Base-by-base conservation (phyloP, 192 early-diverging fungal species). In the Podila epigama region DNA sequence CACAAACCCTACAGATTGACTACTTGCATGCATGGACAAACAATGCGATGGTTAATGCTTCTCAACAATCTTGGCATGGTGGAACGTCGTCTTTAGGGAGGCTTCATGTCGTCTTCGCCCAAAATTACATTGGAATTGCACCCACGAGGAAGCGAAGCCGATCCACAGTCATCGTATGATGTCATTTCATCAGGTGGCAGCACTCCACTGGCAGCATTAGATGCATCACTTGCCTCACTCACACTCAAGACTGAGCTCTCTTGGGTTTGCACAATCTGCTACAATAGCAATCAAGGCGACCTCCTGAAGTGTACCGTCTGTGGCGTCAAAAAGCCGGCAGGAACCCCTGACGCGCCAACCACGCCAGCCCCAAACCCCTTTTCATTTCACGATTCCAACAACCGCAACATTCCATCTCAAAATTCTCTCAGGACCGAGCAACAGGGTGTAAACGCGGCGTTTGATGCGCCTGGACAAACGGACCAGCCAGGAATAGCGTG, bases 241-340 rank as follows among this genome's bases (percentile, higher is more conserved):
- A 65, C 69, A 6, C 37, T 56, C 16, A 68, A 44, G 42, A 62
- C 25, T 7, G 56, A 75, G 20, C 34, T 60, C 6, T 60, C 72
- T 15, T 90, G 89, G 89, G 68, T 81, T 0, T 90, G 89, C 62
- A 36, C 81, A 4, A 82, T 86, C n/a, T 90, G 89, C 52, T 85
- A 81, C 16, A 68, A 69, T 60, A 64, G 54, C 32, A 90, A 89
- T 25, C 70, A 65, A 39, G 68, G 75, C 0, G 59, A 48, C 32
- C 29, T 66, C 4, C 44, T 59, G 39, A 84, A 86, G 58, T 92
- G 90, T 60, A 65, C 82, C 34, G 62, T 89, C 1, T 92, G 90
- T 62, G 90, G 90, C 29, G 85, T 90, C 51, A 79, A 52, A 60
- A 69, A 66, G 36, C 57, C 69, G 0, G 68, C 63, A 35, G 44